phyloP scores from a whole-genome alignment of 805 yeast genomes.

The Yarrowia sp. region DNA sequence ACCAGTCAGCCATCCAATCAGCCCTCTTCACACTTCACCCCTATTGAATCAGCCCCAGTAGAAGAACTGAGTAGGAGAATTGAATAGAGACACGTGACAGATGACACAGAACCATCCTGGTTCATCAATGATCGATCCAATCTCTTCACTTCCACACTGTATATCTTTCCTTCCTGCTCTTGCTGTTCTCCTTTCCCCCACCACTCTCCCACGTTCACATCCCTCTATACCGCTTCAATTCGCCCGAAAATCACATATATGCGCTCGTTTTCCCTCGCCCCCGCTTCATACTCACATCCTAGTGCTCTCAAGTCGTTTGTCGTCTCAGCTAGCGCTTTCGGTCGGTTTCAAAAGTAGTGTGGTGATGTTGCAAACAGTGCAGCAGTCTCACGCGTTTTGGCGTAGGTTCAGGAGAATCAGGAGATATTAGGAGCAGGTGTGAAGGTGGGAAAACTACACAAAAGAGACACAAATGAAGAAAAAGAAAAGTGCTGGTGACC shows the following conservation, averaged over 20 bases:
- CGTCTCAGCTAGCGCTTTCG: too few species aligned
- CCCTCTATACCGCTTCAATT: neutral
- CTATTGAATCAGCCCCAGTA: too few species aligned
- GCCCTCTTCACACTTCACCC: too few species aligned
- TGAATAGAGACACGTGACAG: too few species aligned
- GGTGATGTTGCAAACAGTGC: conserved; percentile 7
- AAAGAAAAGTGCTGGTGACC: too few species aligned
- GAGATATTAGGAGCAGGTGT: neutral
- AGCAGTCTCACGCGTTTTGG: conserved; percentile 36
- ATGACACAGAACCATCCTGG: too few species aligned
- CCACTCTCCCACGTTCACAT: neutral
- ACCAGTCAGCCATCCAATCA: too few species aligned
- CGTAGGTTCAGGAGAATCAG: conserved; percentile 36
- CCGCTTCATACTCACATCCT: conserved; percentile 7
- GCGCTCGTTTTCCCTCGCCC: neutral
- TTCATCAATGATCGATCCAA: too few species aligned
- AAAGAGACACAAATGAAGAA: too few species aligned
- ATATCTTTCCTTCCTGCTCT: neutral
- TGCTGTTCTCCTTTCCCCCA: neutral
- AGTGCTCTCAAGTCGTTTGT: conserved; percentile 9
- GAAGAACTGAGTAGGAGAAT: too few species aligned
- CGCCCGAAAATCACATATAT: neutral
- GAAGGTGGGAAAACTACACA: too few species aligned
- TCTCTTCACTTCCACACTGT: too few species aligned
- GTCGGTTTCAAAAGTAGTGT: neutral